Percentiles rank a stretch among this genome's conserved stretches.
phyloP scores from a whole-genome alignment of 768 basidiomycete genomes.

The Cubamyces lactineus region DNA sequence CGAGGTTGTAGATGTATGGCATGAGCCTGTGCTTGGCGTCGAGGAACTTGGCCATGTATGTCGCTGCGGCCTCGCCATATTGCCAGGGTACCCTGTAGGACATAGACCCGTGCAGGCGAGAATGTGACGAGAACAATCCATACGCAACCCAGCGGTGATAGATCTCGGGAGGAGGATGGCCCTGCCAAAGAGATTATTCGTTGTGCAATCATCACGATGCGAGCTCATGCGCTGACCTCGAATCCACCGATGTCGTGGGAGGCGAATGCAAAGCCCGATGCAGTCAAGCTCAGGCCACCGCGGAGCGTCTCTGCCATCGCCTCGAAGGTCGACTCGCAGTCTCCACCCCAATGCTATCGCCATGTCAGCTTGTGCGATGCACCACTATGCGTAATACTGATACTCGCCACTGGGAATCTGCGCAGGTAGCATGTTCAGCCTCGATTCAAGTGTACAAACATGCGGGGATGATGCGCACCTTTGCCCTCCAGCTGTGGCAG shows the following conservation, averaged over 20 bases:
- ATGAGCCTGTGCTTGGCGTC: constrained; percentile 70
- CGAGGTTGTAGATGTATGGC: constrained; percentile 69
- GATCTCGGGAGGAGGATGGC: constrained; percentile 66
- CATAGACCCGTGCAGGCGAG: constrained; percentile 70
- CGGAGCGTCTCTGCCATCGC: constrained; percentile 79
- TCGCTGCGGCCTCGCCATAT: constrained; percentile 71
- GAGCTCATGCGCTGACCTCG: constrained; percentile 45
- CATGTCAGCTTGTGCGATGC: constrained; percentile 13
- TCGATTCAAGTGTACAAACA: background rate
- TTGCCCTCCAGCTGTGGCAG: constrained; percentile 72
- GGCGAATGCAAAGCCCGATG: constrained; percentile 72
- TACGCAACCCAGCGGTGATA: constrained; percentile 81
- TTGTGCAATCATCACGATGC: background rate
- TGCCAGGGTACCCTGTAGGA: constrained; percentile 82
- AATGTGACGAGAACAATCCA: constrained; percentile 76
- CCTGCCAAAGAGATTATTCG: constrained; percentile 39
- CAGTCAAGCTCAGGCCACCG: constrained; percentile 64
- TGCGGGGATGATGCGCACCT: constrained; percentile 39
- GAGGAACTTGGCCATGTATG: constrained; percentile 62
- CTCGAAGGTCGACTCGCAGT: constrained; percentile 77
- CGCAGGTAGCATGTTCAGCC: background rate
- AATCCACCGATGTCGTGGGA: constrained; percentile 82
- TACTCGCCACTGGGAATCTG: constrained; percentile 40
- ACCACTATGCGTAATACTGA: background rate
- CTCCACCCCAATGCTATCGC: constrained; percentile 66